Conservation (phyloP, 768 basidiomycete genomes). For the Auriscalpium vulgare region DNA sequence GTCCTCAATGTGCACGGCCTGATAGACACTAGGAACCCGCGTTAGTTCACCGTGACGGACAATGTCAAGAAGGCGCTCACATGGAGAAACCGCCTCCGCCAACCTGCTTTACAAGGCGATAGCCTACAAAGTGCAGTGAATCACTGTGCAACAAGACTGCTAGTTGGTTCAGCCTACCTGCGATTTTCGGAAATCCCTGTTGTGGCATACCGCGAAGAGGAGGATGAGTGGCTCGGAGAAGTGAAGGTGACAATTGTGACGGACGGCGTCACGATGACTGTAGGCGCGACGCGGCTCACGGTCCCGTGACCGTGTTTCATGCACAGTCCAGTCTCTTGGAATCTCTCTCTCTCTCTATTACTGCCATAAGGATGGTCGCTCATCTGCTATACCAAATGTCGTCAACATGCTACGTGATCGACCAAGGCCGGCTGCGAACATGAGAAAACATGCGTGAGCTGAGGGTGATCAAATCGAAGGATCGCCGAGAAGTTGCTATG, state of each 20-base stretch:
- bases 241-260: background rate
- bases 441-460: no score
- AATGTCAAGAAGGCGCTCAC: conserved; percentile 27
- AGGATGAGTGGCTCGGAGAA: conserved; percentile 11
- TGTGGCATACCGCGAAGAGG: conserved; percentile 5
- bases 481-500: no score
- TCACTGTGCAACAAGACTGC: background rate
- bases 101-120: conserved; percentile 62
- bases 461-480: no score
- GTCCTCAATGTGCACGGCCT: conserved; percentile 61
- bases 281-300: no score
- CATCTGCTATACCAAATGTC: no score
- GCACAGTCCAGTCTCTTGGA: no score
- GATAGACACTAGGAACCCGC: conserved; percentile 58
- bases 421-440: no score
- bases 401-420: no score
- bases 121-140: conserved; percentile 38
- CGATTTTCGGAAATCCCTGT: conserved; percentile 12
- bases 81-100: conserved; percentile 86
- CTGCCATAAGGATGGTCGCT: no score
- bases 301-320: no score
- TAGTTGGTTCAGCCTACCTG: background rate
- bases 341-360: no score
- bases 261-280: background rate
- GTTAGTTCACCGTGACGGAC: background rate